Evolutionary conservation across 1,284 basidiomycete species (phyloP), one percentile per base, ranked within the genome.

Genomic region (Ceratobasidium sp.): DNA sequence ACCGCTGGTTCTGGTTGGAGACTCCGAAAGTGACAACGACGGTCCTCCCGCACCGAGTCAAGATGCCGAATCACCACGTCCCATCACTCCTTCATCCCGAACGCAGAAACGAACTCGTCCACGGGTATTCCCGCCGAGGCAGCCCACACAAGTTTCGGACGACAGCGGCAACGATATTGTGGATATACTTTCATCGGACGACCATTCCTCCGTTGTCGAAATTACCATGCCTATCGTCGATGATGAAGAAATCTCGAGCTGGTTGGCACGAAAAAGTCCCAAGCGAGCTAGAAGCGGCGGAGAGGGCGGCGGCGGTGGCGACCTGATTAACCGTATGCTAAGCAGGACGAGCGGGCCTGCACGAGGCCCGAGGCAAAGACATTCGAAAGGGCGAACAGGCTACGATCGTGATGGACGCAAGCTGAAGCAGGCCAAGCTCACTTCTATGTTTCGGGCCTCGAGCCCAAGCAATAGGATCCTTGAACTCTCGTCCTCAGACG

Each of bases 381-480:
- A 60, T 57, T 62, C 46, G 10, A 65, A 65, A 50, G 20, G 30
- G 18, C 71, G 71, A 50, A 41, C 71, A 6, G 71, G 71, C 4
- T 75, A 75, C 33, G 55, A 75, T 14, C 59, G 33, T 23, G 71
- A 75, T 65, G 71, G 71, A 23, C 48, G 27, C 8, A 75, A 54
- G 35, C 20, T 75, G 44, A 75, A 75, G 48, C 71, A 75, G 38
- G 71, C 60, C 27, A 75, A 75, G 38, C 71, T 75, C 30, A 75
- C 71, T 14, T 75, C 71, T 10, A 65, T 75, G 71, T 75, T 75
- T 65, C 71, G 60, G 27, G 60, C 59, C 20, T 66, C 71, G 20
- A 75, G 71, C 50, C 71, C 59, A 16, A 27, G 38, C n/a, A 30
- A 33, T 33, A 50, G 35, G 1, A 35, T 75, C 59, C 30, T 65